These are phyloP conservation scores for Mucor indicus DNA, from an alignment of 371 early-diverging fungal genomes.

Conservation along the genomic window DNA sequence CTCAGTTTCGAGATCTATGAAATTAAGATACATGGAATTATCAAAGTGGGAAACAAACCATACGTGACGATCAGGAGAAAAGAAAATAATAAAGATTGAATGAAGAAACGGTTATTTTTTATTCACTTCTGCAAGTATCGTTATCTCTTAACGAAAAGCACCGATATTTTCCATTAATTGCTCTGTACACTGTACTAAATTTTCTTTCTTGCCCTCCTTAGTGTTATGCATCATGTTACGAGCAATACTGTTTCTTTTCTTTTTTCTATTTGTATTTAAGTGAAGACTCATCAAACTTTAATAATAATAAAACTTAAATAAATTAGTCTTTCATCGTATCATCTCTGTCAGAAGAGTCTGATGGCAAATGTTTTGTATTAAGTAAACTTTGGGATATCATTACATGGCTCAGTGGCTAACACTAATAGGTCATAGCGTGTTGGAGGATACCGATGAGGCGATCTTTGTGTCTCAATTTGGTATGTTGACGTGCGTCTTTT, in stretches of 20 bases:
- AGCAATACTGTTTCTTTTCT: constrained; percentile 10
- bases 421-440: constrained; percentile 8
- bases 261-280: too few species aligned
- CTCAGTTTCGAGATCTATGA: constrained; percentile 8
- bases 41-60: constrained; percentile 9
- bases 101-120: constrained; percentile 10
- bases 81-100: constrained; percentile 11
- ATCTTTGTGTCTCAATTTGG: constrained; percentile 7
- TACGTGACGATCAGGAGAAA: constrained; percentile 6
- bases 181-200: constrained; percentile 8
- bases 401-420: constrained; percentile 11
- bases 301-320: constrained; percentile 9
- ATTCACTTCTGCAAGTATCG: constrained; percentile 12
- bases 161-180: constrained; percentile 10
- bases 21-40: constrained; percentile 8
- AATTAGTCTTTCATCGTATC: constrained; percentile 12
- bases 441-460: constrained; percentile 4
- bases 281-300: constrained; percentile 9
- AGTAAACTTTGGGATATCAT: constrained; percentile 10
- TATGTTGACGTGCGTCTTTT: constrained; percentile 9
- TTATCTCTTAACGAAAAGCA: constrained; percentile 10
- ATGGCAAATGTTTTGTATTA: constrained; percentile 9
- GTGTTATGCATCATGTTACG: constrained; percentile 11
- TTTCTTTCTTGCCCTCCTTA: constrained; percentile 13
- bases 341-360: constrained; percentile 13